These are phyloP conservation scores for Globisporangium parvum DNA, from an alignment of 352 stramenopile species.

Conservation along the genomic window DNA sequence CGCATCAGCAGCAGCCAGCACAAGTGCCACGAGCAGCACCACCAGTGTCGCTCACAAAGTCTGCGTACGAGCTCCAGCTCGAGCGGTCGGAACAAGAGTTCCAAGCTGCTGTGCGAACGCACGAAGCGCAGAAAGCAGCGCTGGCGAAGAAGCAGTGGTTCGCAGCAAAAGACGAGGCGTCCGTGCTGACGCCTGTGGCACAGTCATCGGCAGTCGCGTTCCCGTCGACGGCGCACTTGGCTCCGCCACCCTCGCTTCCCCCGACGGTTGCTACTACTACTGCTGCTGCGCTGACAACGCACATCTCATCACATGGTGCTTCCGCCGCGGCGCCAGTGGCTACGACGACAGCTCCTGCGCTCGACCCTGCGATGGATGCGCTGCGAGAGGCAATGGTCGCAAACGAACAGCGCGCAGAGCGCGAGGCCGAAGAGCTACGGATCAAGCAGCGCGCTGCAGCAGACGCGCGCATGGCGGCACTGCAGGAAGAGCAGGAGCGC, in stretches of 20 bases:
- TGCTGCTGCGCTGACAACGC: neutral
- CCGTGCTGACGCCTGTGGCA: neutral
- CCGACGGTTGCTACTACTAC: neutral
- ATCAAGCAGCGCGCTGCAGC: conserved; percentile 38
- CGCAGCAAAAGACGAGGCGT: conserved; percentile 3
- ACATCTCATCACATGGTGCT: neutral
- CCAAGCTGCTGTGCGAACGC: conserved; percentile 29
- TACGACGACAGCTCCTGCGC: neutral
- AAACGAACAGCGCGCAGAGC: conserved; percentile 33
- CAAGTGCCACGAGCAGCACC: no score
- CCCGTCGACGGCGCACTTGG: neutral
- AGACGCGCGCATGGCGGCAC: conserved; percentile 45
- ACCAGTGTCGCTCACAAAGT: conserved; percentile 13
- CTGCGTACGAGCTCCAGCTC: conserved; percentile 37
- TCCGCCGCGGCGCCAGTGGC: neutral
- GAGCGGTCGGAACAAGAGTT: conserved; percentile 40
- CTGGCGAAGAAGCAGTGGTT: conserved; percentile 30
- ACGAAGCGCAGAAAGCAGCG: conserved; percentile 31
- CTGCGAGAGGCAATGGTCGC: conserved; percentile 32
- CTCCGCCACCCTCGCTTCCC: neutral
- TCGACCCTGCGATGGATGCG: conserved; percentile 33
- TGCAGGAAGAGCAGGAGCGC: conserved; percentile 60
- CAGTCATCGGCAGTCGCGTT: neutral
- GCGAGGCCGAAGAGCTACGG: conserved; percentile 38
- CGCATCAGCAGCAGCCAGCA: neutral